phyloP scores from a whole-genome alignment of 1,284 basidiomycete genomes.

The Tilletia caries region DNA sequence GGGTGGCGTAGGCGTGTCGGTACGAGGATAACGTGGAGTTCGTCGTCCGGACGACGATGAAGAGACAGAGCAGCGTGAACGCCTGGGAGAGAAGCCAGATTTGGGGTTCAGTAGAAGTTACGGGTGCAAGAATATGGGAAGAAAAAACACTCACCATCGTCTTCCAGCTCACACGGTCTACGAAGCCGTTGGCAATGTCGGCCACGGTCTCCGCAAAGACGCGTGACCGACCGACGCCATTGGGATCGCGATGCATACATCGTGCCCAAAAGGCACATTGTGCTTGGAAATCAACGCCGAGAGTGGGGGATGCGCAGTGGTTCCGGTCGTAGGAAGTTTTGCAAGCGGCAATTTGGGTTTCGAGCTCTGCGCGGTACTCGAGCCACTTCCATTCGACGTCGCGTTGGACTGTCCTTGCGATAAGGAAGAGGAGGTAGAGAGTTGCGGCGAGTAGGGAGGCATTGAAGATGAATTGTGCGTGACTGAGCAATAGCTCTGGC shows the following conservation, averaged over 20 bases:
- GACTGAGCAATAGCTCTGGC: conserved; percentile 5
- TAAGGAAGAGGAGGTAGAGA: conserved; percentile 77
- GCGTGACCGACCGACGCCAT: conserved; percentile 78
- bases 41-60: conserved; percentile 46
- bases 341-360: conserved; percentile 8
- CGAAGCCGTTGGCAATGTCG: conserved; percentile 91
- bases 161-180: conserved; percentile 95
- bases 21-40: conserved; percentile 44
- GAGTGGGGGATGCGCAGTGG: conserved; percentile 57
- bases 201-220: conserved; percentile 92
- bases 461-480: conserved; percentile 87
- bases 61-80: conserved; percentile 43
- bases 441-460: conserved; percentile 77
- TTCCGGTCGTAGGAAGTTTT: conserved; percentile 7
- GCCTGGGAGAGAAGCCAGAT: conserved; percentile 17
- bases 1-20: neutral
- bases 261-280: conserved; percentile 66
- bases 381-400: conserved; percentile 85
- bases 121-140: neutral
- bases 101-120: neutral
- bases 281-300: conserved; percentile 76
- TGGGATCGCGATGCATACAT: conserved; percentile 94
- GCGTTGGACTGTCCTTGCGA: conserved; percentile 81
- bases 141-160: conserved; percentile 66
- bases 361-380: conserved; percentile 60